Evolutionary conservation across 2,329 filamentous ascomycete genomes (phyloP).

Genomic region (Paraphoma sp.): DNA sequence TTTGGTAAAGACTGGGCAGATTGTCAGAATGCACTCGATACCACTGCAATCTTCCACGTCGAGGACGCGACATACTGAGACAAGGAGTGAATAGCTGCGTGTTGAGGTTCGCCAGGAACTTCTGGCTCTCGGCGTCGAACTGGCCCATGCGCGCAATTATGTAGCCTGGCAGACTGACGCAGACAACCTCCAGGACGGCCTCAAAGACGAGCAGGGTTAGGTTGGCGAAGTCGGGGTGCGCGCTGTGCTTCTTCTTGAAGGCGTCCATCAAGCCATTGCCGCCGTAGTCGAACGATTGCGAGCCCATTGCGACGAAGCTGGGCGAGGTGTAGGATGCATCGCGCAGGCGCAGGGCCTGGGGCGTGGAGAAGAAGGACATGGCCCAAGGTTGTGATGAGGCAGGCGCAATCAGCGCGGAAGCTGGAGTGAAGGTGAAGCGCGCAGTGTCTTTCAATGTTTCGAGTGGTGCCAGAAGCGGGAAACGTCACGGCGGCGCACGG

Average conservation of each 20-base stretch:
- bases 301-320: constrained; percentile 43
- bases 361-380: constrained; percentile 41
- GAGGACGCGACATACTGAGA: constrained; percentile 68
- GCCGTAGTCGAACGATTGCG: constrained; percentile 39
- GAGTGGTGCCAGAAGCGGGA: constrained; percentile 14
- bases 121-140: constrained; percentile 95
- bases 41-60: not conserved
- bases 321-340: constrained; percentile 24
- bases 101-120: constrained; percentile 95
- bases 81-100: constrained; percentile 96
- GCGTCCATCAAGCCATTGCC: constrained; percentile 35
- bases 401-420: constrained; percentile 18
- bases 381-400: constrained; percentile 4
- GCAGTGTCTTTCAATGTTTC: constrained; percentile 21
- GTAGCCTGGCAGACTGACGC: constrained; percentile 92
- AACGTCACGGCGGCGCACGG: constrained; percentile 25
- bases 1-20: constrained; percentile 83
- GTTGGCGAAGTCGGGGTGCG: constrained; percentile 71
- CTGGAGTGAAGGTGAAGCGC: constrained; percentile 26
- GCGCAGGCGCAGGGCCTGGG: constrained; percentile 47
- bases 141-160: constrained; percentile 88
- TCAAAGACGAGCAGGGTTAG: constrained; percentile 87
- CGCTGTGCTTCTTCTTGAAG: constrained; percentile 47
- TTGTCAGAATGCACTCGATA: constrained; percentile 8
- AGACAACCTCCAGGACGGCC: constrained; percentile 93